Evolutionary conservation across 306 rosid species (phyloP).

Genomic region (Argentina anserina): DNA sequence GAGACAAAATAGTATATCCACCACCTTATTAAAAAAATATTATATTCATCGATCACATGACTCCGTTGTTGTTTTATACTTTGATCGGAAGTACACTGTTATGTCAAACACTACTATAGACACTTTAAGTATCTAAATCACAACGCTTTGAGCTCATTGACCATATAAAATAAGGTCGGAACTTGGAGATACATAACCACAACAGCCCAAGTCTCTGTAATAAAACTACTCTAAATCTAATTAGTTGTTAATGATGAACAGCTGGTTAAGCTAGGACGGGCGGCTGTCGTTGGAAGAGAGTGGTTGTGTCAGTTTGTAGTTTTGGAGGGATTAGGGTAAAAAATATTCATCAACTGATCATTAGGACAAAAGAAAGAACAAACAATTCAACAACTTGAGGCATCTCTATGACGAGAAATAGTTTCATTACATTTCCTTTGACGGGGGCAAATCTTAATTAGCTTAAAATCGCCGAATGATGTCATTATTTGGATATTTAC

Average conservation of each 20-base stretch:
- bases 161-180: background rate
- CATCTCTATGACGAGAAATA: background rate
- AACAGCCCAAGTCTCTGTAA: background rate
- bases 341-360: background rate
- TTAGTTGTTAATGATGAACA: background rate
- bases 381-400: background rate
- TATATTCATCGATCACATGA: too few species aligned
- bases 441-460: background rate
- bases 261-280: background rate
- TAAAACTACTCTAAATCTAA: background rate
- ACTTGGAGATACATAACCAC: too few species aligned
- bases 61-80: background rate
- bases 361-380: slow-evolving; percentile 2
- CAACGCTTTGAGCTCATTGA: background rate
- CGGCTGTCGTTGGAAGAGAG: background rate
- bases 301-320: background rate
- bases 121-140: background rate
- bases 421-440: background rate
- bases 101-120: background rate
- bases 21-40: too few species aligned
- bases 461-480: background rate
- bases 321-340: slow-evolving; percentile 1
- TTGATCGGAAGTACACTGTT: background rate
- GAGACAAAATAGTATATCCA: too few species aligned
- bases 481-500: background rate